Percentiles rank a stretch among this genome's conserved stretches.
Evolutionary conservation across 78 protist genomes (phyloP).

Genomic region (Blattamonas nauphoetae): DNA sequence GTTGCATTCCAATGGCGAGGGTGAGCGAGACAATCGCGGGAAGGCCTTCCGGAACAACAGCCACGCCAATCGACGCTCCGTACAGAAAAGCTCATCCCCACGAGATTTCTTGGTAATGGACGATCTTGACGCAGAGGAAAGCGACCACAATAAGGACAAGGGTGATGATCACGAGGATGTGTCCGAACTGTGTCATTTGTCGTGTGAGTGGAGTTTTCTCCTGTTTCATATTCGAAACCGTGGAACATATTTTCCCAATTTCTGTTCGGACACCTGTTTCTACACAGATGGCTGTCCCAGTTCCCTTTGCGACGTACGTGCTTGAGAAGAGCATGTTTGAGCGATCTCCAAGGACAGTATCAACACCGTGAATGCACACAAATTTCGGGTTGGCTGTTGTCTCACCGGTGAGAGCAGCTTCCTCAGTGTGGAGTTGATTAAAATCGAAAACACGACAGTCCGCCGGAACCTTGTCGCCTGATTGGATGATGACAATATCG

Average conservation of each 20-base stretch:
- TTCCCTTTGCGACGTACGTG: slow-evolving; percentile 6
- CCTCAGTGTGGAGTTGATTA: not conserved
- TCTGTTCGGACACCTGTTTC: not conserved
- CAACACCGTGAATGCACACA: not conserved
- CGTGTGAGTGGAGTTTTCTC: slow-evolving; percentile 16
- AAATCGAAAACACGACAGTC: slow-evolving; percentile 32
- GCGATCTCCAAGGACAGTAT: not conserved
- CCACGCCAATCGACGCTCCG: not conserved
- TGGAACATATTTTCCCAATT: not conserved
- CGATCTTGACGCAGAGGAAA: not conserved
- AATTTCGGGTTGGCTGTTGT: not conserved
- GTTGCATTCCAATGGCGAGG: slow-evolving; percentile 62
- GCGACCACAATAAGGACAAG: not conserved
- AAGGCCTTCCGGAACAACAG: slow-evolving; percentile 71
- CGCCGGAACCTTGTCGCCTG: slow-evolving; percentile 48
- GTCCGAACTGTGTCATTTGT: not conserved
- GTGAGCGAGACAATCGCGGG: slow-evolving; percentile 75
- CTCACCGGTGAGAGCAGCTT: slow-evolving; percentile 29
- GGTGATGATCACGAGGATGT: not conserved
- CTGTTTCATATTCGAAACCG: not conserved
- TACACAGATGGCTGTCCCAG: not conserved
- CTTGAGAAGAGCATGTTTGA: slow-evolving; percentile 7
- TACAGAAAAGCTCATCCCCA: not conserved
- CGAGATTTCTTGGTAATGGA: not conserved
- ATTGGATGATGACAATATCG: slow-evolving; percentile 28